phyloP scores from a whole-genome alignment of 225 moss, liverwort and hornwort species.

The Anthoceros angustus region DNA sequence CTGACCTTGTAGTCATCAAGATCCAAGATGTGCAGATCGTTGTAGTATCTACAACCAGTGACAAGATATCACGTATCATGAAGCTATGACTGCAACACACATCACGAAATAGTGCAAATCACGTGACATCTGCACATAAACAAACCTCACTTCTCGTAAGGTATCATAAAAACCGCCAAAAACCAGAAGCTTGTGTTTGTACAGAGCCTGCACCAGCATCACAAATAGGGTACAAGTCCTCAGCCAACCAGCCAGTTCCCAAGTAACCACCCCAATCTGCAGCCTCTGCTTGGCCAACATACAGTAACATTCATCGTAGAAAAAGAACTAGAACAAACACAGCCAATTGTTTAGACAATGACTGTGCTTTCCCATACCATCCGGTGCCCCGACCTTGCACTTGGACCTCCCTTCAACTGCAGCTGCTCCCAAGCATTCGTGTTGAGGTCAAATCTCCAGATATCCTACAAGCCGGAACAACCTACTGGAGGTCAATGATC shows the following conservation, averaged over 20 bases:
- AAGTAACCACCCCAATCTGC: too few relatives aligned
- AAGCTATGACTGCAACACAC: background rate
- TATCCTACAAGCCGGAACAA: conserved; percentile 26
- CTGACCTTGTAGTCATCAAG: conserved; percentile 70
- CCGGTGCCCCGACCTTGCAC: conserved; percentile 67
- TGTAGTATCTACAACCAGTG: conserved; percentile 37
- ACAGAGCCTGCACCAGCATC: conserved; percentile 30
- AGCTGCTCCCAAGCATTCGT: conserved; percentile 83
- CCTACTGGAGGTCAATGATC: background rate
- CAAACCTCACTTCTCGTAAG: conserved; percentile 64
- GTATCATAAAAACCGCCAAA: conserved; percentile 88
- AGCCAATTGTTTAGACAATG: too few relatives aligned
- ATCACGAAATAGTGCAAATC: background rate
- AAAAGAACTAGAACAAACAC: too few relatives aligned
- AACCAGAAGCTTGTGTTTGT: conserved; percentile 60
- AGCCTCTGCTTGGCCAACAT: too few relatives aligned
- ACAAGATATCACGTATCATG: background rate
- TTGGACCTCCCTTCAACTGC: conserved; percentile 63
- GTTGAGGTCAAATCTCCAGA: conserved; percentile 63
- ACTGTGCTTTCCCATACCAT: conserved; percentile 28
- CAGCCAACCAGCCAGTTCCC: too few relatives aligned
- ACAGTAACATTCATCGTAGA: too few relatives aligned
- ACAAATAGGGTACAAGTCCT: too few relatives aligned
- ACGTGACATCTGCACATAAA: background rate
- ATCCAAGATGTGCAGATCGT: conserved; percentile 65